Evolutionary conservation across 768 basidiomycete genomes (phyloP).

Genomic region (Lactarius evosmus): DNA sequence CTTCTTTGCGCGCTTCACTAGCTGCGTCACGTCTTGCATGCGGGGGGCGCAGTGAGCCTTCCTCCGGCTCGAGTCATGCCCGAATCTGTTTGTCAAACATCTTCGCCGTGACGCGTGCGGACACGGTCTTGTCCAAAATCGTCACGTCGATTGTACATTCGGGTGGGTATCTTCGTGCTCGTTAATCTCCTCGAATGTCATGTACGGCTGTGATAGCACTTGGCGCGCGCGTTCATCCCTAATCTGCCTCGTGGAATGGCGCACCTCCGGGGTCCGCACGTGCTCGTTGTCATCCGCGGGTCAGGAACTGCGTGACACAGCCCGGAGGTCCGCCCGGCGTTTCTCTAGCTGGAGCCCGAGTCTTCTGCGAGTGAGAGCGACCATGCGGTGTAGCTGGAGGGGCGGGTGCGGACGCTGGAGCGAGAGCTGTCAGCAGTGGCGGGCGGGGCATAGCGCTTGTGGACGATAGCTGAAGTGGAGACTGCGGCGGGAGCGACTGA

Average conservation of each 20-base stretch:
- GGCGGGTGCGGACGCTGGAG: conserved; percentile 20
- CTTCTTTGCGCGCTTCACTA: conserved; percentile 69
- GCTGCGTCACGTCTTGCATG: conserved; percentile 63
- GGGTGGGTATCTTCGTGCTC: conserved; percentile 63
- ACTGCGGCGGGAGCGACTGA: conserved; percentile 5
- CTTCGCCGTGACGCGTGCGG: conserved; percentile 62
- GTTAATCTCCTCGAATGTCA: conserved; percentile 75
- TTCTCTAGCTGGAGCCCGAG: conserved; percentile 48
- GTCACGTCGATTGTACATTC: conserved; percentile 63
- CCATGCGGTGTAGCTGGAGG: too few species aligned
- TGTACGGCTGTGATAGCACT: conserved; percentile 63
- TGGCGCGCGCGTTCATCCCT: conserved; percentile 75
- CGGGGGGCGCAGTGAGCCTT: conserved; percentile 55
- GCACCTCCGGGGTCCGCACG: too few species aligned
- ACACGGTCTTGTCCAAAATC: conserved; percentile 62
- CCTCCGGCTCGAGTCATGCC: conserved; percentile 61
- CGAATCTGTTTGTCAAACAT: conserved; percentile 80
- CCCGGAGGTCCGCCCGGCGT: conserved; percentile 36
- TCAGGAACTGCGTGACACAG: conserved; percentile 31
- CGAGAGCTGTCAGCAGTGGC: background rate
- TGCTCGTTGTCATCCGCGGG: too few species aligned
- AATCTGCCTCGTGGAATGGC: conserved; percentile 62
- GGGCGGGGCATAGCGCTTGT: background rate
- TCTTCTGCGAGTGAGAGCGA: conserved; percentile 51
- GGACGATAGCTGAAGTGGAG: conserved; percentile 11